These are phyloP conservation scores for Trichoderma asperelloides DNA, from an alignment of 495 filamentous ascomycete genomes.

Conservation along the genomic window DNA sequence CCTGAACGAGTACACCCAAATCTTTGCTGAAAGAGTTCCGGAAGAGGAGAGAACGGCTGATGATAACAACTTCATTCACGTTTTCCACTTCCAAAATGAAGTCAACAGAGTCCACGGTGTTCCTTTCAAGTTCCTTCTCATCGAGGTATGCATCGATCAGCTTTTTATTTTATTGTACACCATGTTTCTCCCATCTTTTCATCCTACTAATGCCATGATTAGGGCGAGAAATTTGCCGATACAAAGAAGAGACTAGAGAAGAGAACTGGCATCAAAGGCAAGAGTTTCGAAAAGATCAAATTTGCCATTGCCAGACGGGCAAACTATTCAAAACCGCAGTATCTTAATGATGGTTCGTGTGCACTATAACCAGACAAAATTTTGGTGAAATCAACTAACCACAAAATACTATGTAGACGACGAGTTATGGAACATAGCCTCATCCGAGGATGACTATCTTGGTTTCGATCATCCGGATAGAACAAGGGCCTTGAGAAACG, in stretches of 20 bases:
- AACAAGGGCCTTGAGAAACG: constrained; percentile 41
- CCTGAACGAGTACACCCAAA: constrained; percentile 74
- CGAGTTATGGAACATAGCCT: constrained; percentile 64
- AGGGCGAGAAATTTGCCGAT: constrained; percentile 82
- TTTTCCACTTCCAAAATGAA: constrained; percentile 89
- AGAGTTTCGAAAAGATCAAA: constrained; percentile 97
- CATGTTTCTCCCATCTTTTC: neutral
- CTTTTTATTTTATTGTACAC: neutral
- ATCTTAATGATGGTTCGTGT: constrained; percentile 77
- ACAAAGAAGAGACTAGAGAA: constrained; percentile 86
- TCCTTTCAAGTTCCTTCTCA: constrained; percentile 85
- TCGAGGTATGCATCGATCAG: constrained; percentile 51
- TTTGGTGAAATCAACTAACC: neutral
- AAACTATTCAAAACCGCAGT: constrained; percentile 62
- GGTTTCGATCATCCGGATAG: constrained; percentile 87
- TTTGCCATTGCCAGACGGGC: constrained; percentile 72
- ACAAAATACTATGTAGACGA: constrained; percentile 53
- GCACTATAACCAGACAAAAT: neutral
- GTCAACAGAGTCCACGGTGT: constrained; percentile 64
- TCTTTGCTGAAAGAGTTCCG: constrained; percentile 73
- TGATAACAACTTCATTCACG: constrained; percentile 56
- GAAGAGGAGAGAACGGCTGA: constrained; percentile 63
- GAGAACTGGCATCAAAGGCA: constrained; percentile 89
- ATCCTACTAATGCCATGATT: constrained; percentile 14
- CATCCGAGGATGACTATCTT: constrained; percentile 64